Evolutionary conservation across 1,139 yeast genomes (phyloP).

Genomic region (Starmera stellimalicola): DNA sequence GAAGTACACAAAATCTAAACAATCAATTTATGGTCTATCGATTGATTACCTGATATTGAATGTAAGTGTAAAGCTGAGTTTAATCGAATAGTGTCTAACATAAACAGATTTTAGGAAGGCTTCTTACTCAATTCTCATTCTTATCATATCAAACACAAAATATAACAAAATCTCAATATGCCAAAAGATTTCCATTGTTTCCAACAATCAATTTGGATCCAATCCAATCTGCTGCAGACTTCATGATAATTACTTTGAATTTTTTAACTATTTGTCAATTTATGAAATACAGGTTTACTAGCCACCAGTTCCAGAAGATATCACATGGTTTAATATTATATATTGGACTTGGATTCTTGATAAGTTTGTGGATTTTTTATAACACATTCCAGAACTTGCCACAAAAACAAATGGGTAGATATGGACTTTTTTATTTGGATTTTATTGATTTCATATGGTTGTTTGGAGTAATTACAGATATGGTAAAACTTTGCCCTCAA

Average conservation of each 20-base stretch:
- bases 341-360: not conserved
- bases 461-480: slow-evolving; percentile 12
- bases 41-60: slow-evolving; percentile 12
- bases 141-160: slow-evolving; percentile 3
- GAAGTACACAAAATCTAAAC: not conserved
- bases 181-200: slow-evolving; percentile 9
- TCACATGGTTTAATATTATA: slow-evolving; percentile 1
- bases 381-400: slow-evolving; percentile 7
- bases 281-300: slow-evolving; percentile 3
- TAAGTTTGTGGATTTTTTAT: slow-evolving; percentile 2
- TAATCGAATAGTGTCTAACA: not conserved
- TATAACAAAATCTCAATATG: slow-evolving; percentile 5
- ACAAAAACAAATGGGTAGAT: slow-evolving; percentile 16
- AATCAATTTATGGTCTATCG: slow-evolving; percentile 22
- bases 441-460: slow-evolving; percentile 24
- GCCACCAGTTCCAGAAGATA: slow-evolving; percentile 8
- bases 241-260: not conserved
- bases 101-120: slow-evolving; percentile 3
- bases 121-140: not conserved
- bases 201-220: slow-evolving; percentile 3
- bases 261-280: not conserved
- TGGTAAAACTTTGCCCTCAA: slow-evolving; percentile 22
- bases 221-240: not conserved
- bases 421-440: slow-evolving; percentile 24
- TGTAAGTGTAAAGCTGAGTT: not conserved